Evolutionary conservation across 2,329 filamentous ascomycete genomes (phyloP), one percentile per base, ranked within the genome.

Genomic region (Colletotrichum somersetense): DNA sequence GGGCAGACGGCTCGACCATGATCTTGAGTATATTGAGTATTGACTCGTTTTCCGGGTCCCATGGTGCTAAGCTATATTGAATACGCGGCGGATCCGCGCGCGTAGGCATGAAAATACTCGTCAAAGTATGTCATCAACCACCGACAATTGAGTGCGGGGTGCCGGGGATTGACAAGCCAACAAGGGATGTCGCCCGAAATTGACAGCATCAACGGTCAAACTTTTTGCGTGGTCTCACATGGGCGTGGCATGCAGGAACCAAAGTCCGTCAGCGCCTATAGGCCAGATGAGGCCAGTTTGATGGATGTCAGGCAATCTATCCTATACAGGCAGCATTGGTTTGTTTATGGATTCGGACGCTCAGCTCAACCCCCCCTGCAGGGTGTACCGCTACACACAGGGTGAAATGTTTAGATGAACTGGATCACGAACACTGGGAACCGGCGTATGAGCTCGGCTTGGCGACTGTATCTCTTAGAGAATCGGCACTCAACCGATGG

Each of bases 391-490:
- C n/a, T 56, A 38, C 35, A 52, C 16, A 33, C 56, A 42, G 58
- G 42, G 35, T n/a, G 46, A 44, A 52, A 20, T 38, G 48, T 65
- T 72, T 65, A 70, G 70, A 72, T 72, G 70, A 72, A 72, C 70
- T 62, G 70, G 70, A 70, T 48, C 59, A 70, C 12, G 56, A 48
- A 48, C 46, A 23, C 20, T 42, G 20, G 48, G 33, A 65, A 70
- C 50, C 70, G 69, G 66, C 53, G 66, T 66, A 69, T 69, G 53
- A 61, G 66, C 59, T 40, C 42, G 23, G 46, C 69, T 69, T 61
- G 66, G 69, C 59, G 46, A 26, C 44, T 18, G 20, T 46, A 59
- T 66, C 26, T 59, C 53, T 26, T 38, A 6, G 38, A 46, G 35
- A 52, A 40, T 40, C 35, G 46, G 23, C 35, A n/a, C n/a, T 40